These are phyloP conservation scores for Ehretia macrophylla DNA, from an alignment of 257 asterid species.

Conservation along the genomic window DNA sequence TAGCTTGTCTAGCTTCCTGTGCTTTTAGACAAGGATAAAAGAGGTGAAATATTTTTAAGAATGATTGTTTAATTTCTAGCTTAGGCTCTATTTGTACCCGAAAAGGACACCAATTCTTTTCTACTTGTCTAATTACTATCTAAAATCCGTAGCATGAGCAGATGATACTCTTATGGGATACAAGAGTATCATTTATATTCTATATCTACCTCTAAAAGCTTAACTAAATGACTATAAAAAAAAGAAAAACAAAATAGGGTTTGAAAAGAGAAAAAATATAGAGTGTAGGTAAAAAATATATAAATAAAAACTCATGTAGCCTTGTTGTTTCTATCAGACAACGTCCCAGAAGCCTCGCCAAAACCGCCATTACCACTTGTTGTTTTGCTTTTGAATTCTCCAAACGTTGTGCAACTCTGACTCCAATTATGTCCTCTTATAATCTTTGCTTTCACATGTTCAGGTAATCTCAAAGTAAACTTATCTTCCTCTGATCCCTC, in stretches of 20 bases:
- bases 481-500: constrained; percentile 39
- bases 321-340: constrained; percentile 10
- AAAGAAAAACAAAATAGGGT: background rate
- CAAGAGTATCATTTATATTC: background rate
- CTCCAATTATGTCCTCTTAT: constrained; percentile 48
- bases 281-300: background rate
- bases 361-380: constrained; percentile 19
- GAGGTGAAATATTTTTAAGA: too few relatives aligned
- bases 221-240: background rate
- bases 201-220: background rate
- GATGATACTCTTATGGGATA: background rate
- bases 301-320: constrained; percentile 7
- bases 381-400: constrained; percentile 31
- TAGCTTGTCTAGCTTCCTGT: too few relatives aligned
- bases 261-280: background rate
- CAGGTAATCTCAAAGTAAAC: constrained; percentile 66
- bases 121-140: background rate
- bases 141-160: background rate
- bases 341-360: constrained; percentile 34
- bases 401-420: constrained; percentile 58
- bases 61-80: too few relatives aligned
- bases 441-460: constrained; percentile 48
- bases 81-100: too few relatives aligned
- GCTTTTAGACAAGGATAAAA: too few relatives aligned
- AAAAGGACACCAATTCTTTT: background rate